These are phyloP conservation scores for Corchorus capsularis DNA, from an alignment of 345 rosid species.

Conservation along the genomic window DNA sequence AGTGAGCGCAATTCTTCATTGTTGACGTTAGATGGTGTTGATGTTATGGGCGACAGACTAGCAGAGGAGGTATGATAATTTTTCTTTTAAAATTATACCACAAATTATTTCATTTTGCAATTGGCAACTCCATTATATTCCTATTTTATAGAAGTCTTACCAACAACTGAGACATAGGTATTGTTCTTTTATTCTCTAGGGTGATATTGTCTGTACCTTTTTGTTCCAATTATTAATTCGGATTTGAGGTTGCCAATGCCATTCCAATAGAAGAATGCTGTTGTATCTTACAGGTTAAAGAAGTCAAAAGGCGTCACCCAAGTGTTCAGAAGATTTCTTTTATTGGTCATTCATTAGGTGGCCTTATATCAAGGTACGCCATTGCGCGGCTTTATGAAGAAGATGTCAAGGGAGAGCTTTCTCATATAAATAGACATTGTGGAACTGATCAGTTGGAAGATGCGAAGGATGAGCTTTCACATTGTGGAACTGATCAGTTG, in stretches of 20 bases:
- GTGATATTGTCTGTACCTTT: neutral
- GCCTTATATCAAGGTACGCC: conserved; percentile 81
- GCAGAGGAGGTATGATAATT: conserved; percentile 68
- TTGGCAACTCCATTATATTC: neutral
- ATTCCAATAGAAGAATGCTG: neutral
- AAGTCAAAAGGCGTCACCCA: conserved; percentile 56
- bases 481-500: no score
- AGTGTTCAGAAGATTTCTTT: conserved; percentile 70
- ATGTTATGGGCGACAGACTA: conserved; percentile 85
- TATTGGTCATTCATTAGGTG: conserved; percentile 89
- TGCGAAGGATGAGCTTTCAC: neutral
- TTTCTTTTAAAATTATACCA: conserved; percentile 14
- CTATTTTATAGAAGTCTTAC: neutral
- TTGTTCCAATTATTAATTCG: neutral
- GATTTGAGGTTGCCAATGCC: conserved; percentile 10
- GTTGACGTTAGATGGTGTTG: conserved; percentile 82
- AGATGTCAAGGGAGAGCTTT: conserved; percentile 32
- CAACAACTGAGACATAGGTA: neutral
- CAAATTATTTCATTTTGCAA: neutral
- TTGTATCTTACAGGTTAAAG: conserved; percentile 59
- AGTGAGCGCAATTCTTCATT: conserved; percentile 56
- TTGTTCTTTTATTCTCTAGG: neutral
- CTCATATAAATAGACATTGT: conserved; percentile 39
- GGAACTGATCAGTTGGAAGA: conserved; percentile 34
- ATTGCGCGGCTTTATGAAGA: conserved; percentile 68